These are phyloP conservation scores for Vachellia pachyceras DNA, from an alignment of 306 rosid genomes.

Conservation along the genomic window DNA sequence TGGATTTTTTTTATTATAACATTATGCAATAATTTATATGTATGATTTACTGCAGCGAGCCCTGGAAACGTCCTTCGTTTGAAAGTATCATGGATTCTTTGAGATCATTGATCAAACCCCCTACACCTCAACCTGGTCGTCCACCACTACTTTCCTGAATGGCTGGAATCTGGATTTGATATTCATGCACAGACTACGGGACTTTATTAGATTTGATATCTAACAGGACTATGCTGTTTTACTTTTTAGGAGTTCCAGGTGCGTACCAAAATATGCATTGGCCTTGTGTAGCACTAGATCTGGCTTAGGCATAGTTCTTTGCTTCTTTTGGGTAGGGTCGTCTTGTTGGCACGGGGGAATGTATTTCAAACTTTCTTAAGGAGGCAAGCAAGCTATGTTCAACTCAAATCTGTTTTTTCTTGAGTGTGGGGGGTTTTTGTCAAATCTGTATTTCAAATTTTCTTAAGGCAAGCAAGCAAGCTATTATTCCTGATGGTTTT, in stretches of 20 bases:
- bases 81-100: constrained; percentile 76
- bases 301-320: constrained; percentile 17
- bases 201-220: constrained; percentile 52
- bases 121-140: constrained; percentile 57
- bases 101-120: constrained; percentile 63
- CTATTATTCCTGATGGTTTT: not conserved
- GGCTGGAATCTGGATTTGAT: constrained; percentile 33
- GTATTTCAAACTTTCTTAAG: constrained; percentile 18
- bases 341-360: not conserved
- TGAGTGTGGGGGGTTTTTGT: not conserved
- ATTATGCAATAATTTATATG: not conserved
- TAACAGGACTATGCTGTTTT: constrained; percentile 42
- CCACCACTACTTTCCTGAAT: constrained; percentile 51
- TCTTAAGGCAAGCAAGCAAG: no score
- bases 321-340: not conserved
- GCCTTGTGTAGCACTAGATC: constrained; percentile 27
- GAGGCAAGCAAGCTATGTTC: not conserved
- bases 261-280: constrained; percentile 33
- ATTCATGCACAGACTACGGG: constrained; percentile 56
- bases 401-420: not conserved
- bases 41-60: constrained; percentile 64
- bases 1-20: not conserved
- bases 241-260: constrained; percentile 54
- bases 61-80: constrained; percentile 89
- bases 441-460: no score